Evolutionary conservation across 2,329 filamentous ascomycete genomes (phyloP).

Genomic region (Alternaria triticina): DNA sequence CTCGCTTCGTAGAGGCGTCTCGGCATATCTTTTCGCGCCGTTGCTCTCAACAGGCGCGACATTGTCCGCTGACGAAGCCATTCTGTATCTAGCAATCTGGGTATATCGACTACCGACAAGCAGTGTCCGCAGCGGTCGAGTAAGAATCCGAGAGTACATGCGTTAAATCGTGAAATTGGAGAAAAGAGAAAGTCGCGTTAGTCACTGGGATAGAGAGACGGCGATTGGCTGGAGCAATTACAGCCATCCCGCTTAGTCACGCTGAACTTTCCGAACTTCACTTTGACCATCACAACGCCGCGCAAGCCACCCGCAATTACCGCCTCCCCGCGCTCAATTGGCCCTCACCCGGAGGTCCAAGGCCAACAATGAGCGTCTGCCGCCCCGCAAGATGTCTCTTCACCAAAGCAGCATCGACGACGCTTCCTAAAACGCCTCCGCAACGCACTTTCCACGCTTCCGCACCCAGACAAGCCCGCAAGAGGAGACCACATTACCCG

Average conservation of each 20-base stretch:
- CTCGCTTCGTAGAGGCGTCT: conserved; percentile 42
- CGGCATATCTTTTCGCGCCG: conserved; percentile 42
- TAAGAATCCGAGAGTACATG: conserved; percentile 31
- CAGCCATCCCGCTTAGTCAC: conserved; percentile 27
- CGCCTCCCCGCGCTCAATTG: conserved; percentile 27
- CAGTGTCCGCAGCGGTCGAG: conserved; percentile 35
- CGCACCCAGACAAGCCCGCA: conserved; percentile 43
- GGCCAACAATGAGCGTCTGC: conserved; percentile 51
- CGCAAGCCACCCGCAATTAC: conserved; percentile 10
- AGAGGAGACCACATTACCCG: conserved; percentile 49
- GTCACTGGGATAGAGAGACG: conserved; percentile 29
- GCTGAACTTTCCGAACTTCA: conserved; percentile 32
- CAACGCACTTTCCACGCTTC: conserved; percentile 53
- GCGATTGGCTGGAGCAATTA: conserved; percentile 32
- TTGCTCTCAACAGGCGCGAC: conserved; percentile 40
- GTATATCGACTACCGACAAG: conserved; percentile 21
- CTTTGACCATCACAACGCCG: conserved; percentile 17
- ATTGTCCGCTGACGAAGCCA: conserved; percentile 43
- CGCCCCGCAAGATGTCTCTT: conserved; percentile 53
- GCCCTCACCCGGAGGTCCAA: conserved; percentile 15
- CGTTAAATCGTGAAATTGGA: conserved; percentile 17
- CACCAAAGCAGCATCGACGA: conserved; percentile 31
- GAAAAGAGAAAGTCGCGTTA: conserved; percentile 34
- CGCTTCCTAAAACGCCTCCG: conserved; percentile 40
- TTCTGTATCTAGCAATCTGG: conserved; percentile 28